Evolutionary conservation across 768 basidiomycete genomes (phyloP), one percentile per base, ranked within the genome.

Genomic region (Rhodocollybia butyracea): DNA sequence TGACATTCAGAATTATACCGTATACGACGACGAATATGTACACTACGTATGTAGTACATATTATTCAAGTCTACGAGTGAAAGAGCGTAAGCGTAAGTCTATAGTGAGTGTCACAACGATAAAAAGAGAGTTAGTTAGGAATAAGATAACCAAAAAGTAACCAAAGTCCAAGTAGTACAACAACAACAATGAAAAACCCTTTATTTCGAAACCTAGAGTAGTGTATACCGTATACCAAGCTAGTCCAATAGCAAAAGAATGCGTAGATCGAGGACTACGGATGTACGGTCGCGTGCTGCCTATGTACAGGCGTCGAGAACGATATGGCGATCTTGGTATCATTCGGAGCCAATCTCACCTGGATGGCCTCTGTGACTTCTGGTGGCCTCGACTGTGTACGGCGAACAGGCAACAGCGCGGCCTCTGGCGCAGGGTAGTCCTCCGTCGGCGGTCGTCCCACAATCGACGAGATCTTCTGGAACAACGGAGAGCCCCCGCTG

Each of bases 351-450:
- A 38, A 38, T 11, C 11, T 50, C n/a, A 26, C 30, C 30, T 50
- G 15, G 15, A 45, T 27, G 4, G 19, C 27, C 22, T 36, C 34
- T 2, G 34, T 50, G 5, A 15, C 34, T 38, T 50, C 47, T 5
- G 47, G 47, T 22, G 47, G 47, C 5, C 47, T 27, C n/a, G 47
- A 50, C 31, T 19, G 30, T 32, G 47, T 50, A n/a, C 47, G 47
- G 5, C 47, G 47, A 29, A 50, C 22, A 31, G 47, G 22, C n/a
- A 21, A 34, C 12, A 32, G 31, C 30, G 13, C 5, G 47, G n/a
- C 3, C 13, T 50, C 22, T 21, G 31, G 5, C 19, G 30, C 47
- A 50, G 47, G 6, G 39, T 29, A 45, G 26, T 45, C 43, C 24
- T 29, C 43, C 46, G 46, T 31, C 34, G 39, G 39, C 36, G 50